Evolutionary conservation across 139 green algal genomes (phyloP).

Genomic region (Chlorella sp.): DNA sequence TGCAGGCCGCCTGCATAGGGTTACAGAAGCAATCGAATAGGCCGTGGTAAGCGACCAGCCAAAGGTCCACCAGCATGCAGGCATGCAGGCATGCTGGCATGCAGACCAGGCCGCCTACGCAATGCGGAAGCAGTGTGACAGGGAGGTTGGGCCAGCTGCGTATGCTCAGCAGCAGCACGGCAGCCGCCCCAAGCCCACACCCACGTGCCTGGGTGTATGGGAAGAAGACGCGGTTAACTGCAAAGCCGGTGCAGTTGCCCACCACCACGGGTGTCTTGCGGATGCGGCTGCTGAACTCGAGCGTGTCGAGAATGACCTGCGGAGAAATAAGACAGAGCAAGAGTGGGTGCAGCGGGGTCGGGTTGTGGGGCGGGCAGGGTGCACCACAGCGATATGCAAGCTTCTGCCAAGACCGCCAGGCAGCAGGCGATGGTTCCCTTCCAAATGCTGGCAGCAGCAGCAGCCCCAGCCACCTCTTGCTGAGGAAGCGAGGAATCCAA

Average conservation of each 20-base stretch:
- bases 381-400: too few species aligned
- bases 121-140: background rate
- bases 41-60: background rate
- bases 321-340: background rate
- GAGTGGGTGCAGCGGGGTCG: too few species aligned
- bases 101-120: background rate
- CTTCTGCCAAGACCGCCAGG: too few species aligned
- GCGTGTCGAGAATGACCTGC: constrained; percentile 92
- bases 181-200: background rate
- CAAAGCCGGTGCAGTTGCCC: constrained; percentile 99
- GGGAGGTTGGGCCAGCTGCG: too few species aligned
- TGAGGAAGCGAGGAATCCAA: too few species aligned
- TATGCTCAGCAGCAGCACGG: background rate
- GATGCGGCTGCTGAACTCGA: constrained; percentile 85
- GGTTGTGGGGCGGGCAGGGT: too few species aligned
- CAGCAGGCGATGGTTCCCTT: too few species aligned
- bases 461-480: too few species aligned
- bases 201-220: constrained; percentile 85
- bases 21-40: background rate
- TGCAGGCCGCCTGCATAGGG: constrained; percentile 68
- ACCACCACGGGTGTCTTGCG: constrained; percentile 99
- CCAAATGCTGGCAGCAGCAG: too few species aligned
- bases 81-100: background rate
- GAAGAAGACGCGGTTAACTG: constrained; percentile 99
- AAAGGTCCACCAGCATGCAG: background rate